A percentile compares a stretch with the other conserved stretches of the same genome.
phyloP scores from a whole-genome alignment of 495 filamentous ascomycete genomes.

The Glonium stellatum region DNA sequence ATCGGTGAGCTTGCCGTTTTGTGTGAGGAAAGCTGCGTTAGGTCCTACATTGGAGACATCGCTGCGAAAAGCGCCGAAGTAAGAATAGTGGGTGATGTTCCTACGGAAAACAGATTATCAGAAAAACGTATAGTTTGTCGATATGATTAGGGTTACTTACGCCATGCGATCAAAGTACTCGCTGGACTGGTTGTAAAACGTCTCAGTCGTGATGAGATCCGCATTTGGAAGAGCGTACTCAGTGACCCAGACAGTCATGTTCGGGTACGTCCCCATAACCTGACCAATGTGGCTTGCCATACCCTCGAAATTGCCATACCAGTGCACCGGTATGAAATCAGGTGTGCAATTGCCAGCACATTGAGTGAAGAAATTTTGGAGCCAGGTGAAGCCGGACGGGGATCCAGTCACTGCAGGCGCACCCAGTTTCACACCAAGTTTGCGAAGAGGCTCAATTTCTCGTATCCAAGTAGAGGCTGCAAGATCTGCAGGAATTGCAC shows the following conservation, averaged over 20 bases:
- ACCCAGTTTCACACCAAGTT: conserved; percentile 36
- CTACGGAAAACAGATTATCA: conserved; percentile 14
- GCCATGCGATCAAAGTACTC: conserved; percentile 53
- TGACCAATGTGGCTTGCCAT: conserved; percentile 63
- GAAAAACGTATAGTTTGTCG: no score
- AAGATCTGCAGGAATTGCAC: conserved; percentile 44
- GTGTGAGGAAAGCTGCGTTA: conserved; percentile 58
- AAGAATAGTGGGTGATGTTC: conserved; percentile 58
- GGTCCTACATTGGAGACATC: conserved; percentile 61
- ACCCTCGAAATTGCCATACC: conserved; percentile 70
- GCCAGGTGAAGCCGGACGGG: conserved; percentile 53
- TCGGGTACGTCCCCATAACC: conserved; percentile 50
- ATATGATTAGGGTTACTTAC: no score
- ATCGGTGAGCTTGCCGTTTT: conserved; percentile 56
- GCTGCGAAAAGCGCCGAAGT: conserved; percentile 66
- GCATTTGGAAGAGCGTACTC: conserved; percentile 54
- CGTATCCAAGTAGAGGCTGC: conserved; percentile 61
- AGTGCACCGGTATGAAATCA: conserved; percentile 70
- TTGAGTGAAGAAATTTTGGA: conserved; percentile 52
- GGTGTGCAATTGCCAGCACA: conserved; percentile 50
- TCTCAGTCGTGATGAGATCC: conserved; percentile 47
- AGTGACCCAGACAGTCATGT: conserved; percentile 63
- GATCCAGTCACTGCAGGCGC: conserved; percentile 35
- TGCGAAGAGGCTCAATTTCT: conserved; percentile 58
- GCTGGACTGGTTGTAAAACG: conserved; percentile 56